Percentiles rank a stretch among this genome's conserved stretches.
Evolutionary conservation across 2,329 filamentous ascomycete genomes (phyloP).

Genomic region (Aureobasidium sp.): DNA sequence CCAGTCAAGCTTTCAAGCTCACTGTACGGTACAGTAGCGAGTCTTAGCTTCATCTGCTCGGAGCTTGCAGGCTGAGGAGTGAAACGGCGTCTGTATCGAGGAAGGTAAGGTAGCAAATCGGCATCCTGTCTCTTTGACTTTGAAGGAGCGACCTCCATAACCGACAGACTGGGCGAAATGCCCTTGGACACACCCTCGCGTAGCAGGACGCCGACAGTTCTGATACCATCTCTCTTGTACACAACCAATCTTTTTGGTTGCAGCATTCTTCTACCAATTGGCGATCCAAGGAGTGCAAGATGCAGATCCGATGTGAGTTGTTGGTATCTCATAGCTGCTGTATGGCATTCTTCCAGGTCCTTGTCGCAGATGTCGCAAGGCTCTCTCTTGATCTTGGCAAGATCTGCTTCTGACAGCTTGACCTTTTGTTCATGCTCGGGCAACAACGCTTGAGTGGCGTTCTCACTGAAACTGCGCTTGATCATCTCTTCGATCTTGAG

Average conservation of each 20-base stretch:
- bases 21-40: conserved; percentile 59
- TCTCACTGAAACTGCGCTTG: conserved; percentile 97
- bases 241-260: conserved; percentile 67
- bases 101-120: conserved; percentile 80
- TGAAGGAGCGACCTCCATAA: conserved; percentile 66
- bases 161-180: conserved; percentile 60
- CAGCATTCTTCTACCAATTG: conserved; percentile 74
- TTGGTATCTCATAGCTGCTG: conserved; percentile 71
- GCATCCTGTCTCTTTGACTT: conserved; percentile 64
- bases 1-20: conserved; percentile 81
- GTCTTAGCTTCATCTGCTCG: conserved; percentile 60
- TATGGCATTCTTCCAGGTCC: conserved; percentile 72
- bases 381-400: conserved; percentile 84
- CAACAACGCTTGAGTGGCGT: conserved; percentile 87
- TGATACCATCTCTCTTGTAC: conserved; percentile 70
- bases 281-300: conserved; percentile 63
- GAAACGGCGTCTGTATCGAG: conserved; percentile 59
- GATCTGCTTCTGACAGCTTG: conserved; percentile 80
- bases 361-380: conserved; percentile 72
- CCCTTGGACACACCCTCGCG: conserved; percentile 64
- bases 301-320: conserved; percentile 75
- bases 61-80: conserved; percentile 58
- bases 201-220: conserved; percentile 72
- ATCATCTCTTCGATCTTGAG: conserved; percentile 99
- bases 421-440: conserved; percentile 96